Evolutionary conservation across 441 rosid genomes (phyloP), one percentile per base, ranked within the genome.

Genomic region (Arabidopsis lyrata): DNA sequence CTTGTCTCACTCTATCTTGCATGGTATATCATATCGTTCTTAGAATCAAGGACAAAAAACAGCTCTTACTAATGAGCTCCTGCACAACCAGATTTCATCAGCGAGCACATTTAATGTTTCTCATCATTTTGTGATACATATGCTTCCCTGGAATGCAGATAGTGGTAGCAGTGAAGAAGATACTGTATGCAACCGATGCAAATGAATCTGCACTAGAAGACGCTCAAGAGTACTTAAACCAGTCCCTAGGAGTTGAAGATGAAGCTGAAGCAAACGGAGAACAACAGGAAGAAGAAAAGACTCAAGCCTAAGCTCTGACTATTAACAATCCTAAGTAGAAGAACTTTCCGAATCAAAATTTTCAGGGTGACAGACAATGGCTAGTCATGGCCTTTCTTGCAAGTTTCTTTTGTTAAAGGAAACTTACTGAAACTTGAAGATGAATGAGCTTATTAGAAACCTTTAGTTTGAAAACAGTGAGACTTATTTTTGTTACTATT

Each of bases 181-280:
- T 95, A 82, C 54, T 92, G 55, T 95, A 92, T 57, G 93, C 98
- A 57, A 92, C 87, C 0, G 95, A 92, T 77, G 92, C 87, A 6
- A 83, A 88, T 75, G 91, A 89, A 79, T 90, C 96, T 5, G 88
- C 91, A 54, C 88, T 92, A 16, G 92, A 81, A 56, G 99, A 90
- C 81, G 97, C 97, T 48, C 92, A 88, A 77, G 91, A 86, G 75
- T 89, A 85, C 72, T 59, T 95, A 54, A 63, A 58, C 41, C 85
- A 83, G 62, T 65, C 81, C 59, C 20, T 75, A 74, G 72, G 68
- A 69, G 58, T 54, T 38, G 60, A 63, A 27, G 83, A 66, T 3
- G 81, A 80, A 60, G 79, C 53, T 4, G 82, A 80, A 61, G 80
- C 56, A n/a, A 81, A 66, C 2, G 81, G 72, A 53, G 74, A 15